These are phyloP conservation scores for Solanum phureja DNA, from an alignment of 257 asterid genomes.

Conservation along the genomic window DNA sequence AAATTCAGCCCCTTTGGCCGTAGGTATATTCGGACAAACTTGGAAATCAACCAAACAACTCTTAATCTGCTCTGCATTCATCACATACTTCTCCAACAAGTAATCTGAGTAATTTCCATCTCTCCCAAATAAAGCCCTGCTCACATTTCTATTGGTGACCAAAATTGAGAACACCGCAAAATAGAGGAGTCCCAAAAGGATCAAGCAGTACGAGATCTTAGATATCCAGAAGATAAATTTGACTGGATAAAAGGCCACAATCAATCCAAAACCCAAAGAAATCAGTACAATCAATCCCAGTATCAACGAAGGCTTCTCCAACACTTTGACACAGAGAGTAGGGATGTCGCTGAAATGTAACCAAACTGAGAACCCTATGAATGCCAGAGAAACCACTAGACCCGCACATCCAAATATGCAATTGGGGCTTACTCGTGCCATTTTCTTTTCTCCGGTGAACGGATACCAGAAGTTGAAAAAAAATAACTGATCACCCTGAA, in stretches of 20 bases:
- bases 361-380: constrained; percentile 36
- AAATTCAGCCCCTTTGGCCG: neutral
- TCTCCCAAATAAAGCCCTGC: constrained; percentile 18
- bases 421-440: constrained; percentile 34
- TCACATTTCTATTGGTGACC: constrained; percentile 42
- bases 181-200: constrained; percentile 21
- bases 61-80: constrained; percentile 31
- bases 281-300: constrained; percentile 31
- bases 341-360: constrained; percentile 9
- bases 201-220: constrained; percentile 14
- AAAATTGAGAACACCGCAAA: constrained; percentile 41
- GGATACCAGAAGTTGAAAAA: too few species aligned
- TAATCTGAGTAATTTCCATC: constrained; percentile 42
- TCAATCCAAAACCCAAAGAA: constrained; percentile 34
- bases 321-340: constrained; percentile 34
- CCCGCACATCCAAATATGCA: constrained; percentile 16
- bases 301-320: constrained; percentile 34
- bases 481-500: too few species aligned
- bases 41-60: constrained; percentile 41
- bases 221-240: constrained; percentile 35
- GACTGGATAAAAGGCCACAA: constrained; percentile 30
- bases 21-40: constrained; percentile 17
- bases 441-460: neutral
- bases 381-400: constrained; percentile 20
- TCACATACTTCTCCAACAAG: constrained; percentile 50